These are phyloP conservation scores for Aspergillus oerlinghausenensis DNA, from an alignment of 2,329 filamentous ascomycete species.

Conservation along the genomic window DNA sequence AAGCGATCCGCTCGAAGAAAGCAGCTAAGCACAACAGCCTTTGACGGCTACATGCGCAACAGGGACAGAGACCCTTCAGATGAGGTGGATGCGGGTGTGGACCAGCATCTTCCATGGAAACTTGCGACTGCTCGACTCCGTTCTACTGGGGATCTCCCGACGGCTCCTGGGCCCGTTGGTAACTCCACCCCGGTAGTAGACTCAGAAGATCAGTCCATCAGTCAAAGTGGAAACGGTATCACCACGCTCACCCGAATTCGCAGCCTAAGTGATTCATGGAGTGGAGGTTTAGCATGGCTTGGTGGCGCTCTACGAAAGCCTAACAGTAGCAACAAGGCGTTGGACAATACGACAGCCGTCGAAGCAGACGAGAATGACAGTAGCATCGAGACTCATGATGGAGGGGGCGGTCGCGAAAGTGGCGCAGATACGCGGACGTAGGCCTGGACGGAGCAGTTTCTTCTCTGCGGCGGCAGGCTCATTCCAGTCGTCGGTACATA, in stretches of 20 bases:
- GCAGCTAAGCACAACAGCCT: slow-evolving; percentile 22
- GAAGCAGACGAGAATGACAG: neutral
- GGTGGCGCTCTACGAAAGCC: slow-evolving; percentile 27
- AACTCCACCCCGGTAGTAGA: slow-evolving; percentile 20
- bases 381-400: slow-evolving; percentile 1
- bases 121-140: slow-evolving; percentile 25
- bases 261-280: slow-evolving; percentile 37
- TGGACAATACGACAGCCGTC: neutral
- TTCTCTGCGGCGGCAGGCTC: slow-evolving; percentile 5
- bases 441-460: neutral
- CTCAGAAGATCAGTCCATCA: slow-evolving; percentile 9
- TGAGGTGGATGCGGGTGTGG: slow-evolving; percentile 15
- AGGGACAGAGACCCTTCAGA: slow-evolving; percentile 15
- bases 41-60: slow-evolving; percentile 15
- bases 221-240: slow-evolving; percentile 13
- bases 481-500: slow-evolving; percentile 7
- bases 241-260: slow-evolving; percentile 24
- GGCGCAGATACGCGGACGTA: slow-evolving; percentile 6
- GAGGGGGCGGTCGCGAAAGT: neutral
- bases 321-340: neutral
- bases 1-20: slow-evolving; percentile 25
- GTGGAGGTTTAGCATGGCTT: slow-evolving; percentile 32
- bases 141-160: slow-evolving; percentile 19
- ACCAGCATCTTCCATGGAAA: slow-evolving; percentile 14
- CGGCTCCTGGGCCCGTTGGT: slow-evolving; percentile 16